Base-by-base conservation (phyloP, 1,284 basidiomycete species). In the Pseudozyma sp. region DNA sequence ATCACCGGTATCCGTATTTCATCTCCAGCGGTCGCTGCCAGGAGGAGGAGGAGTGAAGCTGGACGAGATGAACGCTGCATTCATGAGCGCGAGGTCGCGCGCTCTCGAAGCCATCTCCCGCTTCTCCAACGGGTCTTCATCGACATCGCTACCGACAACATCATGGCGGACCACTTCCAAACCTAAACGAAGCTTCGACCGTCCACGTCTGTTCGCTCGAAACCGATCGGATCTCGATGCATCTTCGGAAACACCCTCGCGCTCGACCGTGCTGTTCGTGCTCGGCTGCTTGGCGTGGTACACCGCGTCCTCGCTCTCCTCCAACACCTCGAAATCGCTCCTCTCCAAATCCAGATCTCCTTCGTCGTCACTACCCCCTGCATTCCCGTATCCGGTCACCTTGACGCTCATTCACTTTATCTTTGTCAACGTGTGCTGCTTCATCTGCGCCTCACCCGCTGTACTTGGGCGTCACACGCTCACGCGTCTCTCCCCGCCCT, bases 371-470 rank as follows among this genome's bases (percentile, higher is more conserved):
- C 19, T 37, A 30, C 78, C 75, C 31, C 81, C 89, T 4, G 65
- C 92, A 74, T 94, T 96, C 86, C 88, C 92, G 71, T 92, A 94
- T 85, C 90, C 94, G 31, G 88, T 96, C 84, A 92, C 94, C 80
- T 89, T 99, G 80, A 98, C 97, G n/a, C 92, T 98, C 82, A 89
- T 98, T 77, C 97, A 99, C 85, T 99, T 99, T 84, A 92, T 90
- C 72, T 97, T 98, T 83, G 92, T 98, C 56, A 92, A 94, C 11
- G 87, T 87, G 14, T 96, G 92, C 85, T 97, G 93, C 82, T 87
- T 92, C 65, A 84, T 96, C 37, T 80, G 74, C 57, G 73, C 75
- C 24, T 79, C 70, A 10, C 65, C 47, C 4, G 51, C 50, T 24
- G 44, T 81, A 51, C 54, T 78, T 52, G 52, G 74, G 37, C 19